Base-by-base conservation (phyloP, 176 grass and related monocot species). In the Lolium multiflorum region DNA sequence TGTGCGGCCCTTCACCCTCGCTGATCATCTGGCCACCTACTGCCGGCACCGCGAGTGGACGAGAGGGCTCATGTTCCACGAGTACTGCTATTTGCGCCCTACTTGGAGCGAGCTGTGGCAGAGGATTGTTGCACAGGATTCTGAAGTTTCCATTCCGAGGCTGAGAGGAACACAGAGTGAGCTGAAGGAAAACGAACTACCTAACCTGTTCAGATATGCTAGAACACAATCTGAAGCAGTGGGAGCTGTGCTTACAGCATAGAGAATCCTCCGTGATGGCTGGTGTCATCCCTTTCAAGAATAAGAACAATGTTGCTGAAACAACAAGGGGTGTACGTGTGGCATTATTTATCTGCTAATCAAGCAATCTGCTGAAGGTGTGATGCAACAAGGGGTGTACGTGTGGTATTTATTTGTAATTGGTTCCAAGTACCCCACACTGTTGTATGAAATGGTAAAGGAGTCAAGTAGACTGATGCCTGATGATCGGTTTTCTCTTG, bases 31-130 rank as follows among this genome's bases (percentile, higher is more conserved):
- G 67, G 67, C 37, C 37, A 70, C 67, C 17, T 70, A 70, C 67
- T 70, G 67, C 17, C 67, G 67, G 2, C 67, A 70, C 67, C 67
- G 67, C 1, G 67, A 70, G 67, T 70, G 67, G 67, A 70, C 67
- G 9, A 70, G 67, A n/a, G 67, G 67, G 67, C 67, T 70, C 66
- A 69, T 69, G 66, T 69, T 69, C 39, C 66, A 69, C 35, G 66
- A 70, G 17, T 5, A 70, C 67, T 70, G 37, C 37, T 70, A 5
- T 2, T 0, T 70, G 37, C 17, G 67, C 67, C 37, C 67, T 43
- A 43, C 16, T 6, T 70, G 67, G 17, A 70, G 37, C 4, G 67
- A 43, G 67, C 37, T 70, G 67, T 43, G 67, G 67, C 37, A 70
- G 37, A 70, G 67, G 67, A 43, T 70, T 1, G 1, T 1, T 41